Base-by-base conservation (phyloP, 2,329 filamentous ascomycete genomes). In the Drechslera avenae region DNA sequence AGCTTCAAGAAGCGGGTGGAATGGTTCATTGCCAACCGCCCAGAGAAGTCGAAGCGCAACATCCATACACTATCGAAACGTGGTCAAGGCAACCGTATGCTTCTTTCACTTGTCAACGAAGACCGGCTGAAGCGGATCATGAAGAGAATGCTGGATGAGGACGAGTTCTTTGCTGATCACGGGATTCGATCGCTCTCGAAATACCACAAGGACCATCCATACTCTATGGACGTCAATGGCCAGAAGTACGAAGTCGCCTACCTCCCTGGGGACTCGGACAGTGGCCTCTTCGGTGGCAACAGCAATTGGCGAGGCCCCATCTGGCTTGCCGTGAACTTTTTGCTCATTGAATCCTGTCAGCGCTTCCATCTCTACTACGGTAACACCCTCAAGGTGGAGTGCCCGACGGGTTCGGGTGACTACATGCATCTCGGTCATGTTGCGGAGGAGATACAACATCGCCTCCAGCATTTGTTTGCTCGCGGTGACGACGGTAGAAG, bases 351-450 rank as follows among this genome's bases (percentile, higher is more conserved):
- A 73, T 93, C 92, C 5, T 83, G 97, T n/a, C 89, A 96, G 66
- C 84, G 93, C 26, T 97, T 96, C 79, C 95, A 91, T 78, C 88
- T 97, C 76, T 97, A 96, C 79, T 97, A 97, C 69, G 93, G 93
- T 53, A 88, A 89, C 52, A 83, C 86, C 13, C 85, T 97, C 68
- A 84, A 96, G 74, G 88, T 97, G 10, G 93, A 97, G 73, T 97
- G 94, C 63, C 93, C 93, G 2, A 94, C 90, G 2, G 91, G 91
- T 34, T 97, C 91, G 16, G 92, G 93, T 35, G 91, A 97, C 52
- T 90, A 87, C 67, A 96, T 97, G 92, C 93, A 97, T 76, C 79
- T 97, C 14, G 93, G 93, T 9, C 91, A 96, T 69, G 91, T 97
- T 14, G 90, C 93, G 3, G 91, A 97, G 71, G 92, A 97, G 75